Conservation (phyloP, 2,329 filamentous ascomycete species). For the Cladophialophora carrionii region DNA sequence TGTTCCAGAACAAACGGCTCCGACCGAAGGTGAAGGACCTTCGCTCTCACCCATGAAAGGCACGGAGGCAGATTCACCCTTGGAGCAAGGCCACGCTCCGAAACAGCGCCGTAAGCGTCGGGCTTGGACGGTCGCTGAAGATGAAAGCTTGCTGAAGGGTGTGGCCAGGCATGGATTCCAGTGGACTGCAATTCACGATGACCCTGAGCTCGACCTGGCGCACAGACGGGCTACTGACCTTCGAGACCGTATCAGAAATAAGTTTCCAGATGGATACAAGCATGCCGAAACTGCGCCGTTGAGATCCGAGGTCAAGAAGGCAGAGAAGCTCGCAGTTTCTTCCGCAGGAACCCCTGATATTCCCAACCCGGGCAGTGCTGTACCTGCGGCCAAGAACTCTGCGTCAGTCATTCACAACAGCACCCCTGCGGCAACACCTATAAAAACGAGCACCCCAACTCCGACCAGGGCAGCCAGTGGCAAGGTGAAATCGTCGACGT, state of each 20-base stretch:
- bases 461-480: constrained; percentile 5
- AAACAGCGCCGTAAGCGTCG: constrained; percentile 58
- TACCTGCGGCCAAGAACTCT: constrained; percentile 5
- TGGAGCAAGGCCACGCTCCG: constrained; percentile 42
- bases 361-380: background rate
- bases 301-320: constrained; percentile 34
- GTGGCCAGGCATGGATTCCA: constrained; percentile 62
- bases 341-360: background rate
- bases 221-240: constrained; percentile 62
- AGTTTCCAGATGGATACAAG: constrained; percentile 61
- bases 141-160: constrained; percentile 61
- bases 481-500: constrained; percentile 12
- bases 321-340: constrained; percentile 28
- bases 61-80: background rate
- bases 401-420: background rate
- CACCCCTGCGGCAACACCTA: too few relatives aligned
- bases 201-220: constrained; percentile 55
- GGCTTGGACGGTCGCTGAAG: constrained; percentile 61
- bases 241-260: constrained; percentile 64
- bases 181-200: constrained; percentile 64
- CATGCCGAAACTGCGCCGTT: constrained; percentile 47
- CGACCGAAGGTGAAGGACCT: constrained; percentile 28
- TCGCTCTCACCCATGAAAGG: constrained; percentile 31
- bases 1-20: constrained; percentile 16
- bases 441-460: constrained; percentile 10